phyloP scores from a whole-genome alignment of 2,329 filamentous ascomycete genomes.

The Xylaria sp. region DNA sequence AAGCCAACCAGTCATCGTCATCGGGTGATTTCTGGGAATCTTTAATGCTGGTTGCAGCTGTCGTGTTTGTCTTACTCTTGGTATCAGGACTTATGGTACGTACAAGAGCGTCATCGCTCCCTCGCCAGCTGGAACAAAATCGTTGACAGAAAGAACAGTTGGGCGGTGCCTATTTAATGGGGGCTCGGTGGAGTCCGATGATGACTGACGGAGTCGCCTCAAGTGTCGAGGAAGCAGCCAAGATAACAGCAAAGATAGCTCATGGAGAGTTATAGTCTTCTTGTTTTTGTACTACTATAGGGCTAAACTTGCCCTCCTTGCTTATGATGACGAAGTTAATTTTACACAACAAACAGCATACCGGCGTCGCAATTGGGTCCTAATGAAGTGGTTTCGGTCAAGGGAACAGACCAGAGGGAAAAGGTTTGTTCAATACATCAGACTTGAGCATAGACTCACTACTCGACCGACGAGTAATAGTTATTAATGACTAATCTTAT shows the following conservation, averaged over 20 bases:
- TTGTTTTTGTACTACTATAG: conserved; percentile 14
- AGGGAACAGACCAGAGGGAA: conserved; percentile 7
- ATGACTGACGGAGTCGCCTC: conserved; percentile 54
- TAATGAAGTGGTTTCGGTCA: conserved; percentile 16
- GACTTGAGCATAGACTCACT: conserved; percentile 1
- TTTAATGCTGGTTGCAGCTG: conserved; percentile 68
- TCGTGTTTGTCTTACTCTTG: conserved; percentile 70
- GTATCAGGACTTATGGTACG: conserved; percentile 82
- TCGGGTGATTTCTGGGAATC: conserved; percentile 63
- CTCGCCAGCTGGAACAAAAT: background rate
- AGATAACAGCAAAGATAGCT: conserved; percentile 30
- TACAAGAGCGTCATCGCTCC: conserved; percentile 24
- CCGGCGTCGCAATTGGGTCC: conserved; percentile 9
- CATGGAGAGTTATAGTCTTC: conserved; percentile 40
- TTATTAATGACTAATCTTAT: conserved; percentile 27
- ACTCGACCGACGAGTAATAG: conserved; percentile 9
- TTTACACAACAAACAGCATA: conserved; percentile 20
- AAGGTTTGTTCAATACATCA: conserved; percentile 19
- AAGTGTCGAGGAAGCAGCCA: conserved; percentile 35
- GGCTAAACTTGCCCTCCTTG: background rate
- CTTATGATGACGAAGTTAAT: conserved; percentile 31
- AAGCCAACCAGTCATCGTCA: conserved; percentile 47
- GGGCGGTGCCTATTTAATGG: conserved; percentile 76
- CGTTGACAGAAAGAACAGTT: conserved; percentile 59
- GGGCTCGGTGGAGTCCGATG: conserved; percentile 80